Evolutionary conservation across 345 rosid species (phyloP).

Genomic region (Citrus cavaleriei): DNA sequence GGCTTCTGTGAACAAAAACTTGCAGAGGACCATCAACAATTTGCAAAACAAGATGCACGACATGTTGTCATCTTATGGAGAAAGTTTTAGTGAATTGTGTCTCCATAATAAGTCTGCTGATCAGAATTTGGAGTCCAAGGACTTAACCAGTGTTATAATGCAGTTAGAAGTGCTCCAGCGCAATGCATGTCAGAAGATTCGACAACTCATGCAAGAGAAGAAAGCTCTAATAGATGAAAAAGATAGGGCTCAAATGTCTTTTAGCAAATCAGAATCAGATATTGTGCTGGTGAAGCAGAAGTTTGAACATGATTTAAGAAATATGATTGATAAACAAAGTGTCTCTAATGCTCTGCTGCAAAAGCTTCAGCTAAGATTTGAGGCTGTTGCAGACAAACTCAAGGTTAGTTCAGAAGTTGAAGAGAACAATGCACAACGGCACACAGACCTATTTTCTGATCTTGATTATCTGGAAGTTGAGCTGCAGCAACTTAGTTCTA

Average conservation of each 20-base stretch:
- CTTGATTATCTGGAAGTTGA: conserved; percentile 51
- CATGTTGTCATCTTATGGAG: conserved; percentile 39
- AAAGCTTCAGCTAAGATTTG: conserved; percentile 65
- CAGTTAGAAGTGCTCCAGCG: conserved; percentile 55
- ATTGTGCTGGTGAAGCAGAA: conserved; percentile 47
- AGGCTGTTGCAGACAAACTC: conserved; percentile 49
- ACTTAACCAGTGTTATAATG: conserved; percentile 30
- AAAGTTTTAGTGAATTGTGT: conserved; percentile 34
- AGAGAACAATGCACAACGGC: conserved; percentile 42
- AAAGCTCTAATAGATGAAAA: conserved; percentile 46
- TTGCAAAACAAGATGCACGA: conserved; percentile 43
- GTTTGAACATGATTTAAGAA: conserved; percentile 41
- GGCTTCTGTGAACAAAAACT: conserved; percentile 39
- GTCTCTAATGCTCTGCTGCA: conserved; percentile 40
- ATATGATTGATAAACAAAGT: conserved; percentile 44
- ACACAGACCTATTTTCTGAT: conserved; percentile 48
- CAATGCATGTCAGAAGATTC: conserved; percentile 43
- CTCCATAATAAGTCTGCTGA: conserved; percentile 23
- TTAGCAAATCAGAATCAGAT: conserved; percentile 50
- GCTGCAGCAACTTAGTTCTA: conserved; percentile 50
- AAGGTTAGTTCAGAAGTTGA: conserved; percentile 51
- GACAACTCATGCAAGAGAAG: conserved; percentile 53
- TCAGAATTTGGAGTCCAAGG: conserved; percentile 41
- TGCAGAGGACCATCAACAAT: conserved; percentile 39
- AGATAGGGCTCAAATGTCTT: conserved; percentile 37